These are phyloP conservation scores for Mallotus nudiflorus DNA, from an alignment of 345 rosid species.

Conservation along the genomic window DNA sequence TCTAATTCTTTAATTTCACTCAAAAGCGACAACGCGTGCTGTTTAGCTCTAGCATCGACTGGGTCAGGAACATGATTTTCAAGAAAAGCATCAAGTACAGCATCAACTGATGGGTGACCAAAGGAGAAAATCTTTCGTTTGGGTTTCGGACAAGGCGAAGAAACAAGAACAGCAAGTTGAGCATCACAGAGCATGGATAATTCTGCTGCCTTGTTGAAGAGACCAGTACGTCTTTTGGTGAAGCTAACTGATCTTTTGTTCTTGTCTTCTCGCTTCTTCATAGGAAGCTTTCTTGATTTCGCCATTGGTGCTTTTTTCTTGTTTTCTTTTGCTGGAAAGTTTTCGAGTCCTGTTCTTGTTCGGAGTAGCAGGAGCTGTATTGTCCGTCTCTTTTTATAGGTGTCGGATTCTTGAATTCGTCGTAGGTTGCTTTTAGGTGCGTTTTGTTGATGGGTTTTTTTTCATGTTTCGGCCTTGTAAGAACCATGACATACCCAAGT, in stretches of 20 bases:
- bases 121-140: not conserved
- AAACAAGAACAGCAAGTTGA: constrained; percentile 7
- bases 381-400: no score
- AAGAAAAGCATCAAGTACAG: constrained; percentile 6
- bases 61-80: not conserved
- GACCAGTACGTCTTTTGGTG: constrained; percentile 15
- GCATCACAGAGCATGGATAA: constrained; percentile 16
- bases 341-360: no score
- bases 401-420: no score
- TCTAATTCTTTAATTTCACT: not conserved
- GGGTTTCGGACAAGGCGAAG: not conserved
- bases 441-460: no score
- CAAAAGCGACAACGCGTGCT: not conserved
- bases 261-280: not conserved
- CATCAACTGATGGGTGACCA: constrained; percentile 7
- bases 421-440: no score
- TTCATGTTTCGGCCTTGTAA: no score
- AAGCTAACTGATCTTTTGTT: constrained; percentile 2
- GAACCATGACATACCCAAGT: no score
- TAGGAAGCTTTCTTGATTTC: constrained; percentile 9
- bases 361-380: no score
- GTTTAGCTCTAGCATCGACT: not conserved
- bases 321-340: no score
- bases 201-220: constrained; percentile 22
- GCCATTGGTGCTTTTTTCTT: constrained; percentile 7